Base-by-base conservation (phyloP, 2,329 filamentous ascomycete species). In the Diplodia mutila region DNA sequence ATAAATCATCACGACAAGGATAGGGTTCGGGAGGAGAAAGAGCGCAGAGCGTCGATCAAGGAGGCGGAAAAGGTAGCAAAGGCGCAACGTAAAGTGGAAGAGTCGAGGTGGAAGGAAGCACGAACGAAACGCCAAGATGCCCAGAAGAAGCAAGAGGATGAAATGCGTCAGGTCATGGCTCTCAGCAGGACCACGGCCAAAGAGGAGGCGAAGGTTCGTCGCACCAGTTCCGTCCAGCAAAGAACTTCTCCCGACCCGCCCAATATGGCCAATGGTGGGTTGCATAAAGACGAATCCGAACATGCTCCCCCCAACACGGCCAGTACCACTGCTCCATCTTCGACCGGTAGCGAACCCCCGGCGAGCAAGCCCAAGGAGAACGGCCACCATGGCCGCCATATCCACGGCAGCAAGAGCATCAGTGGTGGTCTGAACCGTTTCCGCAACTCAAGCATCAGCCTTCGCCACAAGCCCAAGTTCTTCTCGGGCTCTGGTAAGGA, bases 401-500 rank as follows among this genome's bases (percentile, higher is more conserved):
- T 55, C 9, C 57, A 54, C 34, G 59, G 66, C 37, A 67, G 66
- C 25, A 67, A 67, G 61, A 79, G 77, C 27, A 71, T 78, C 9
- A 72, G 76, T 61, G 78, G 81, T 8, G 78, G 82, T 34, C 80
- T 95, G 51, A 88, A 87, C 73, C 85, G 91, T 53, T 89, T 91
- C 70, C 87, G 89, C 72, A 85, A 89, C 66, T 88, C 88, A 11
- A 92, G 90, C 77, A 94, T 92, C 81, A 93, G 91, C 70, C 86
- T 97, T 82, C 87, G 91, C 59, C 87, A 90, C 70, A 92, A 90
- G 78, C 91, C 91, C 71, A 89, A 92, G 73, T 86, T 85, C 37
- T 91, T 91, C 74, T 80, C 90, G 46, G 82, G 84, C 14, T 37
- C 3, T 73, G 72, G 21, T 68, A 73, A 39, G 73, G 77, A 61